Conservation (phyloP, 345 rosid species). For the Pugionium cornutum region DNA sequence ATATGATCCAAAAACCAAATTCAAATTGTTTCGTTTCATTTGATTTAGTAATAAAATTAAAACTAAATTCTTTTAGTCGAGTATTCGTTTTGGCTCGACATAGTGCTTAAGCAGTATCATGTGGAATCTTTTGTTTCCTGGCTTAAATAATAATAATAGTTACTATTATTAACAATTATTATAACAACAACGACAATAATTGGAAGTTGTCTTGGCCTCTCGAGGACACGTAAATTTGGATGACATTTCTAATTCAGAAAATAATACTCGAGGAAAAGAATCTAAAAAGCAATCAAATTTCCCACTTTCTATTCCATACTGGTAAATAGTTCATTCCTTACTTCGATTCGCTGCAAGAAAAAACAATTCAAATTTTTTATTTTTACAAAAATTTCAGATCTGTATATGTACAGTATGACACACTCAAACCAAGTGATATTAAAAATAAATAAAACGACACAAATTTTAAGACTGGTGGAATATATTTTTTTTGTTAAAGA, state of each 20-base stretch:
- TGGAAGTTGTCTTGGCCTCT: conserved; percentile 20
- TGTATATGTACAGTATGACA: not conserved
- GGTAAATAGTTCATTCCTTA: not conserved
- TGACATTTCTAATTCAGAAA: conserved; percentile 3
- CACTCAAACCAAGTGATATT: no score
- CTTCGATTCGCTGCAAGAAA: not conserved
- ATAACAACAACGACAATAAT: conserved; percentile 24
- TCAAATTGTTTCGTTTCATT: not conserved
- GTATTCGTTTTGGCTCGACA: conserved; percentile 19
- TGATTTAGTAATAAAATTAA: not conserved
- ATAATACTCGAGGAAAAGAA: not conserved
- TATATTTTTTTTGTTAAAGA: no score
- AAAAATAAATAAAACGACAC: no score
- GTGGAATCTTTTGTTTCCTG: conserved; percentile 22
- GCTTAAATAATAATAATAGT: conserved; percentile 4
- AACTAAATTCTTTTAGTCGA: not conserved
- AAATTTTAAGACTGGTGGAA: no score
- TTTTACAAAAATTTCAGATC: not conserved
- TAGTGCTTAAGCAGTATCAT: conserved; percentile 36
- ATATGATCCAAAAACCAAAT: not conserved
- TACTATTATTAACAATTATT: conserved; percentile 8
- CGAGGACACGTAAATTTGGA: conserved; percentile 18
- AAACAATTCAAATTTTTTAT: not conserved
- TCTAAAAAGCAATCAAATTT: not conserved
- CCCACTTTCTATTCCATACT: not conserved